Base-by-base conservation (phyloP, 1,139 yeast species). In the Wickerhamomyces sp. region DNA sequence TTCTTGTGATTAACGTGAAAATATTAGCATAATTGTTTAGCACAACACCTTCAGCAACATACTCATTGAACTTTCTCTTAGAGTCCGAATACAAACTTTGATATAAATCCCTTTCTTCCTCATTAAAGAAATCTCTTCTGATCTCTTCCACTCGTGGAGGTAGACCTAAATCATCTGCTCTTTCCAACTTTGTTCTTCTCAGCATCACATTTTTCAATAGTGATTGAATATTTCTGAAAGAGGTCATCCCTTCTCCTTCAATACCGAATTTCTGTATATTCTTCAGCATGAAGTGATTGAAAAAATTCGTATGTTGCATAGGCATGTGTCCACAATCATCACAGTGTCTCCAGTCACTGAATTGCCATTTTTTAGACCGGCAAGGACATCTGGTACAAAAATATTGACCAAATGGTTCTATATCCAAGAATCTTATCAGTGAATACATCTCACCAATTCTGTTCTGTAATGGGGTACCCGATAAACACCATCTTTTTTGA, bases 381-480 rank as follows among this genome's bases (percentile, higher is more conserved):
- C 98, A 92, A 7, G 81, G 85, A 67, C 98, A 94, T 54, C 81
- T 83, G 20, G 94, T 85, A 66, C 99, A 94, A 55, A 80, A 90
- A 64, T 94, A 92, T 45, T 80, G 74, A 48, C 92, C 82, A 60
- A 88, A 90, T 3, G 99, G 99, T 35, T 79, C 78, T 32, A 92
- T 71, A 51, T 84, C 78, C 65, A 92, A 63, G 54, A 87, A 92
- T 51, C 97, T 68, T 42, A 92, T 81, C 55, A 92, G 68, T 1
- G 97, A 89, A 61, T 92, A 92, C 70, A 92, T 76, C 64, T 92
- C 99, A 32, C 98, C 98, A 53, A 92, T 90, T 49, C 97, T 72
- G 59, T 92, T 94, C 56, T 94, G 98, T 45, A 92, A 67, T 0
- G 99, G 98, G 0, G 99, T 92, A 51, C 98, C 99, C 2, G 96